A percentile compares a stretch with the other conserved stretches of the same genome.
Evolutionary conservation across 257 asterid species (phyloP).

Genomic region (Solanum medicagineum): DNA sequence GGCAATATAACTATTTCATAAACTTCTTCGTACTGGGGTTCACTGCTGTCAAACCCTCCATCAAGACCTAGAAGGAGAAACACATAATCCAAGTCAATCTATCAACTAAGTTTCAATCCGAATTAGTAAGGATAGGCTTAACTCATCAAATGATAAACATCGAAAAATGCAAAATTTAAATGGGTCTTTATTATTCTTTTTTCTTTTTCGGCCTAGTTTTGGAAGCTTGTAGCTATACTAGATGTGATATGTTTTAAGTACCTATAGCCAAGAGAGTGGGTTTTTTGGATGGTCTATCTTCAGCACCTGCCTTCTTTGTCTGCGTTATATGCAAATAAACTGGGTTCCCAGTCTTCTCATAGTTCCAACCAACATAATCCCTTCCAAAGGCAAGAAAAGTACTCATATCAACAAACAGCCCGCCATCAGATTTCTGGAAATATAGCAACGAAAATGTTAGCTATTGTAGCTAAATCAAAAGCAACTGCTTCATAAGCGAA

Average conservation of each 20-base stretch:
- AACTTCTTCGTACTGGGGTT: slow-evolving; percentile 63
- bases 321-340: slow-evolving; percentile 82
- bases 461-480: neutral
- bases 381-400: slow-evolving; percentile 87
- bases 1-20: slow-evolving; percentile 71
- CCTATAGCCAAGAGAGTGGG: slow-evolving; percentile 96
- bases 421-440: slow-evolving; percentile 81
- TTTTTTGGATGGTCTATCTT: slow-evolving; percentile 88
- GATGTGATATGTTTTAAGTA: slow-evolving; percentile 2
- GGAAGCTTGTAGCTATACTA: neutral
- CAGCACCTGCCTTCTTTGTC: slow-evolving; percentile 47
- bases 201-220: neutral
- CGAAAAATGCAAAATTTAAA: neutral
- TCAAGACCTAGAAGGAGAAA: slow-evolving; percentile 49
- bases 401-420: slow-evolving; percentile 83
- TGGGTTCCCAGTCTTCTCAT: slow-evolving; percentile 76
- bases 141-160: neutral
- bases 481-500: neutral
- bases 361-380: slow-evolving; percentile 88
- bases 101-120: neutral
- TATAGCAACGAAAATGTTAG: neutral
- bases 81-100: neutral
- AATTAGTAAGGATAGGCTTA: neutral
- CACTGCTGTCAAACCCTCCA: slow-evolving; percentile 86
- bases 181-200: neutral